Evolutionary conservation across 169 alveolate genomes (phyloP), one percentile per base, ranked within the genome.

Genomic region (Plasmodium yoelii): DNA sequence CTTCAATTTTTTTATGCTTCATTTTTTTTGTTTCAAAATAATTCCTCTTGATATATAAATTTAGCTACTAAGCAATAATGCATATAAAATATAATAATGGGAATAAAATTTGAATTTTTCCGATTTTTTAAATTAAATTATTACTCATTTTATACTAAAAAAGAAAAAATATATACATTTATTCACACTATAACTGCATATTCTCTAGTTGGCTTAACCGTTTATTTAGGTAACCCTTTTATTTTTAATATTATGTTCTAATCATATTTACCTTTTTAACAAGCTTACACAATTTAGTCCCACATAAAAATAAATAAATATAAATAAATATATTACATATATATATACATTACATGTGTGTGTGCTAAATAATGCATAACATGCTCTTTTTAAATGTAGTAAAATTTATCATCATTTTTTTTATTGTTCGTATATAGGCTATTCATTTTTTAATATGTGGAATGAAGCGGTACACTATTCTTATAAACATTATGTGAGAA

Each of bases 401-500:
- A 22, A 22, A 22, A 0, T 47, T 47, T 22, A 22, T 56, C 1
- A 56, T 8, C 64, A 1, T 56, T n/a, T 56, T n/a, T 0, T 1
- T 56, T 13, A 47, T 8, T 9, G 10, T 6, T 56, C 22, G 5
- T 1, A 15, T 2, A 0, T n/a, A 84, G 91, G 91, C 2, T 84
- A 84, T 49, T 69, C 91, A 1, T 84, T 84, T 42, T 68, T 84
- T 34, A 72, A 68, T 49, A 84, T 84, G 91, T 84, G 91, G 91
- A 84, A 84, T 46, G 91, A 84, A 26, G 91, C 91, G 9, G 91
- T 84, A n/a, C 91, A 84, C n/a, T 84, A 84, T 53, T 84, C 91
- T 24, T 84, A 84, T 68, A 84, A 84, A 28, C 91, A 84, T 34
- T 84, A 84, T 47, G 47, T 84, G 60, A 56, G 91, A 63, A 84